Conservation (phyloP, 768 basidiomycete species). For the Pulveroboletus sp. region DNA sequence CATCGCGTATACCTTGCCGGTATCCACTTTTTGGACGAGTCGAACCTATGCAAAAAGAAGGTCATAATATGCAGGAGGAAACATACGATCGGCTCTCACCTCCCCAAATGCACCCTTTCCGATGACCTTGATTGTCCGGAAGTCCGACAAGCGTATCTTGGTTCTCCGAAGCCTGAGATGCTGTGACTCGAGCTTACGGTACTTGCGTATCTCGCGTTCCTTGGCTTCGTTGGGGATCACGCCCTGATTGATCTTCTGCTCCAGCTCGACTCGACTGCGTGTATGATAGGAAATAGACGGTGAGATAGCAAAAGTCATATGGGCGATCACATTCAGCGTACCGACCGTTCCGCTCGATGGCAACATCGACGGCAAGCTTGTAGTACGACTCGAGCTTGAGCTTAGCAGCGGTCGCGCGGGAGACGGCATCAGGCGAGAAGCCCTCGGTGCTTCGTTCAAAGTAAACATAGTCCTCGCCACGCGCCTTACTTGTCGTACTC, state of each 20-base stretch:
- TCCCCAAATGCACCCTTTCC: conserved; percentile 99
- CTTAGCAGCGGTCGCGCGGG: conserved; percentile 89
- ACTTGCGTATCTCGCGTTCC: conserved; percentile 81
- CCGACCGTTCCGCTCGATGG: conserved; percentile 94
- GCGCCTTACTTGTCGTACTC: conserved; percentile 28
- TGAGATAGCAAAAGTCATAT: conserved; percentile 2
- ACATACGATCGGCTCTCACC: conserved; percentile 41
- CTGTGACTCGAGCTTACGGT: conserved; percentile 81
- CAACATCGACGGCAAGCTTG: conserved; percentile 95
- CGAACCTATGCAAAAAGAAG: conserved; percentile 56
- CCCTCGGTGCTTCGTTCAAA: conserved; percentile 82
- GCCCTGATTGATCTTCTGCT: conserved; percentile 75
- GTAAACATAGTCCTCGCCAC: conserved; percentile 74
- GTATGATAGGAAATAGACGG: neutral
- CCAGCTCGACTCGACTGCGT: conserved; percentile 80
- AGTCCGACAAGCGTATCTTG: conserved; percentile 89
- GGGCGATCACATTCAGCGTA: conserved; percentile 30
- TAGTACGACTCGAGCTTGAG: conserved; percentile 97
- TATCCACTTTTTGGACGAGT: conserved; percentile 94
- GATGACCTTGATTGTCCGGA: conserved; percentile 96
- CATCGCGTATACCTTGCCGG: conserved; percentile 98
- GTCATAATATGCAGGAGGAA: neutral
- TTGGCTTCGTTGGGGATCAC: conserved; percentile 75
- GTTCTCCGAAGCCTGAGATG: conserved; percentile 91
- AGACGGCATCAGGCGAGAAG: conserved; percentile 83